A percentile compares a stretch with the other conserved stretches of the same genome.
Conservation (phyloP, 345 rosid genomes). For the Gossypium longicalyx region DNA sequence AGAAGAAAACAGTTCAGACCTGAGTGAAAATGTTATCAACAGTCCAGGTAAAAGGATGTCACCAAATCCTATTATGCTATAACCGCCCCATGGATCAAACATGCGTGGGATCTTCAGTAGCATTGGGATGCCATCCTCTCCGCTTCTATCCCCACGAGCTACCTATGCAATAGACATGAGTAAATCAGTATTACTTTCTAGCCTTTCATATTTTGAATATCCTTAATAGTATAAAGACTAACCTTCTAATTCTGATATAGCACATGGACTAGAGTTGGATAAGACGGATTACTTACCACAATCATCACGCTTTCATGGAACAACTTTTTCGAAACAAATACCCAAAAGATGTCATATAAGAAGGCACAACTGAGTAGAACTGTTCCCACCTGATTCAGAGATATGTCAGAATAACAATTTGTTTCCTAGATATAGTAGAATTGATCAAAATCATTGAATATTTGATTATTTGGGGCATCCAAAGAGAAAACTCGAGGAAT, state of each 20-base stretch:
- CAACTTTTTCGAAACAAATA: constrained; percentile 86
- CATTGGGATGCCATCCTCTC: constrained; percentile 99
- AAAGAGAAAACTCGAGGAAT: background rate
- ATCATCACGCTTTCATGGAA: constrained; percentile 99
- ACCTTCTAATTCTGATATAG: constrained; percentile 7
- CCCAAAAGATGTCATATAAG: constrained; percentile 98
- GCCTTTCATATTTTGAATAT: constrained; percentile 8
- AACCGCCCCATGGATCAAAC: constrained; percentile 99
- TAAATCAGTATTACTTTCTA: constrained; percentile 6
- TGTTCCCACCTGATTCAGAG: constrained; percentile 72
- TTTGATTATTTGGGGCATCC: background rate
- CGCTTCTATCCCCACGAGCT: constrained; percentile 93
- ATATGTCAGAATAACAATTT: constrained; percentile 10
- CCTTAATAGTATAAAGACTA: constrained; percentile 5
- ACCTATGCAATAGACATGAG: constrained; percentile 46
- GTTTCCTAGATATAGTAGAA: background rate
- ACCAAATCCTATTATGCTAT: constrained; percentile 94
- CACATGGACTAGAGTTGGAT: background rate
- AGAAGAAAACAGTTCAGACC: constrained; percentile 36
- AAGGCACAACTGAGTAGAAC: constrained; percentile 96
- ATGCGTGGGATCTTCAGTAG: constrained; percentile 89
- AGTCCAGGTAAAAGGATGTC: constrained; percentile 97
- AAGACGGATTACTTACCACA: constrained; percentile 58
- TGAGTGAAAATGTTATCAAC: constrained; percentile 81
- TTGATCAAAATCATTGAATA: background rate